Conservation (phyloP, 768 basidiomycete genomes). For the Amanita thiersii region DNA sequence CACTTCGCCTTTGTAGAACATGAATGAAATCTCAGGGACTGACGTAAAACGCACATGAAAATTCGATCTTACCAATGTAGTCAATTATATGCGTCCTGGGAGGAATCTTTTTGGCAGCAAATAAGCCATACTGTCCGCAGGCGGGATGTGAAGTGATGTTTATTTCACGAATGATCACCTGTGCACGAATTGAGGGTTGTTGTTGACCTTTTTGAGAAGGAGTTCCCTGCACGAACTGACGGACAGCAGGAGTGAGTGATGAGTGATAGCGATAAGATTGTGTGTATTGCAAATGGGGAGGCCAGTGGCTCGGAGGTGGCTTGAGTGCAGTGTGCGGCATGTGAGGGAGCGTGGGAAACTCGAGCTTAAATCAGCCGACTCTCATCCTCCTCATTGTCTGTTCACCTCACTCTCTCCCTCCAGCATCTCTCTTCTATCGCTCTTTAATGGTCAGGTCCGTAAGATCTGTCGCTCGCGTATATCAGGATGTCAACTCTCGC, state of each 20-base stretch:
- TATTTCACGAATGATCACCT: conserved; percentile 53
- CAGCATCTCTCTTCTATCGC: conserved; percentile 7
- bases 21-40: conserved; percentile 1
- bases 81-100: conserved; percentile 64
- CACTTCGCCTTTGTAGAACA: conserved; percentile 49
- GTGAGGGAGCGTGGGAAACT: conserved; percentile 12
- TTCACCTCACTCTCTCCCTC: conserved; percentile 1
- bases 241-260: conserved; percentile 41
- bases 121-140: conserved; percentile 71
- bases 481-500: conserved; percentile 81
- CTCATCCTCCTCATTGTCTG: not conserved
- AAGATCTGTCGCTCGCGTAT: conserved; percentile 81
- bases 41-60: not conserved
- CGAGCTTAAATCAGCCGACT: not conserved
- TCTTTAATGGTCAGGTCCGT: conserved; percentile 60
- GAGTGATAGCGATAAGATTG: conserved; percentile 43
- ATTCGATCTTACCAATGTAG: conserved; percentile 42
- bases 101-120: conserved; percentile 65
- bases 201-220: conserved; percentile 9
- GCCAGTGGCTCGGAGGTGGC: conserved; percentile 26
- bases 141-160: conserved; percentile 60
- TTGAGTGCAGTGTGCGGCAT: not conserved
- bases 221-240: conserved; percentile 26
- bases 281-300: conserved; percentile 47
- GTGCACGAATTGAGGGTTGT: conserved; percentile 14